A percentile compares a stretch with the other conserved stretches of the same genome.
These are phyloP conservation scores for Berberis vulgaris DNA, from an alignment of 164 flowering plant species.

Conservation along the genomic window DNA sequence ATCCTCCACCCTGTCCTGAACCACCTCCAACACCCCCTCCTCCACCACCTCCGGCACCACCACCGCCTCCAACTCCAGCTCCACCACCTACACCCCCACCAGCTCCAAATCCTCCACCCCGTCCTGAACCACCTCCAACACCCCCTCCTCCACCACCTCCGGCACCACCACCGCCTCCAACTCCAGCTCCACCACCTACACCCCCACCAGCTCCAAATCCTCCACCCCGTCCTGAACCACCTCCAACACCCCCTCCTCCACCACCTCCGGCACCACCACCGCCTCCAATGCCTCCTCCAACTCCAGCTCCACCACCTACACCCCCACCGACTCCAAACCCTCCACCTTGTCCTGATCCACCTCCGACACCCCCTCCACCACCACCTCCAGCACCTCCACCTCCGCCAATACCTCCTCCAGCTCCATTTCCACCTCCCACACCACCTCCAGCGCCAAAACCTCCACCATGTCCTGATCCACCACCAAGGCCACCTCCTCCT, in stretches of 20 bases:
- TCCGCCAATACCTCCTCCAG: conserved; percentile 8
- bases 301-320: conserved; percentile 6
- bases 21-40: too few species aligned
- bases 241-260: too few species aligned
- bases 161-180: too few species aligned
- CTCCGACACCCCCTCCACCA: conserved; percentile 1
- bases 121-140: too few species aligned
- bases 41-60: not conserved
- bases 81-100: conserved; percentile 13
- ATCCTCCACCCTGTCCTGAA: too few species aligned
- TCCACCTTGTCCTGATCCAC: not conserved
- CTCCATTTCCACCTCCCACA: conserved; percentile 12
- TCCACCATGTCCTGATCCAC: conserved; percentile 12
- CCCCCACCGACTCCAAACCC: conserved; percentile 16
- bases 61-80: conserved; percentile 13
- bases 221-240: not conserved
- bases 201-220: conserved; percentile 29
- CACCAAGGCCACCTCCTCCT: conserved; percentile 13
- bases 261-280: too few species aligned
- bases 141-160: too few species aligned
- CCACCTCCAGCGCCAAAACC: conserved; percentile 19
- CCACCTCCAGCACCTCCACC: conserved; percentile 15
- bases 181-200: conserved; percentile 7
- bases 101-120: too few species aligned
- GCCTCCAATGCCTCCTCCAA: too few species aligned